phyloP scores from a whole-genome alignment of 148 eudicot species.

The Fagopyrum tataricum region DNA sequence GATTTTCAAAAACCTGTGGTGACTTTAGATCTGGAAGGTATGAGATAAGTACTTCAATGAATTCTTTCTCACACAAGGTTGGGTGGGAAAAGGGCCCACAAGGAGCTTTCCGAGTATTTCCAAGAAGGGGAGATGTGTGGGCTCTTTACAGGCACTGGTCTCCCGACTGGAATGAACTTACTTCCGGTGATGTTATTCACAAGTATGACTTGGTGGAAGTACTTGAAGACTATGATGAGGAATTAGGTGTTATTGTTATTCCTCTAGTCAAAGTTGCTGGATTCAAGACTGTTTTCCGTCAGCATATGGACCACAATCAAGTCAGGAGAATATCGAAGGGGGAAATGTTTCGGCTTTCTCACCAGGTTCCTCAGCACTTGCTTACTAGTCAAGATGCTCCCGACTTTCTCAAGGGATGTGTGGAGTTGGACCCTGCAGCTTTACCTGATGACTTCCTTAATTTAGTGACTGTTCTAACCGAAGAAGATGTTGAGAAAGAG shows the following conservation, averaged over 20 bases:
- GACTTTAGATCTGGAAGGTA: slow-evolving; percentile 45
- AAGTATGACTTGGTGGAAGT: slow-evolving; percentile 69
- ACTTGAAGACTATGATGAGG: slow-evolving; percentile 45
- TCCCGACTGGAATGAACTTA: slow-evolving; percentile 60
- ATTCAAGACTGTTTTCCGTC: slow-evolving; percentile 61
- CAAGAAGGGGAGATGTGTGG: slow-evolving; percentile 70
- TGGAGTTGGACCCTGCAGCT: slow-evolving; percentile 76
- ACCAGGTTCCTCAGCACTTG: slow-evolving; percentile 48
- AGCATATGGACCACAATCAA: slow-evolving; percentile 42
- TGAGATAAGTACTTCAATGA: slow-evolving; percentile 29
- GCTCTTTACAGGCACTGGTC: slow-evolving; percentile 71
- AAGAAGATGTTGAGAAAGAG: slow-evolving; percentile 21
- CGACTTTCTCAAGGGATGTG: slow-evolving; percentile 43
- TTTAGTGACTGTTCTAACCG: slow-evolving; percentile 31
- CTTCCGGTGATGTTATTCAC: slow-evolving; percentile 42
- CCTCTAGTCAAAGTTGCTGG: slow-evolving; percentile 81
- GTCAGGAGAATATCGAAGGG: slow-evolving; percentile 35
- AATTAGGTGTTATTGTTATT: slow-evolving; percentile 37
- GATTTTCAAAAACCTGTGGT: slow-evolving; percentile 52
- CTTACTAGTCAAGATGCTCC: slow-evolving; percentile 48
- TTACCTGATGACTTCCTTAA: slow-evolving; percentile 47
- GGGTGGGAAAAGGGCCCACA: slow-evolving; percentile 39
- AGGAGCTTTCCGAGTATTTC: slow-evolving; percentile 44
- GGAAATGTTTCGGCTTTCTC: slow-evolving; percentile 58
- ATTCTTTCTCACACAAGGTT: slow-evolving; percentile 66